phyloP scores from a whole-genome alignment of 805 yeast genomes.

The Metschnikowia cerradonensis region DNA sequence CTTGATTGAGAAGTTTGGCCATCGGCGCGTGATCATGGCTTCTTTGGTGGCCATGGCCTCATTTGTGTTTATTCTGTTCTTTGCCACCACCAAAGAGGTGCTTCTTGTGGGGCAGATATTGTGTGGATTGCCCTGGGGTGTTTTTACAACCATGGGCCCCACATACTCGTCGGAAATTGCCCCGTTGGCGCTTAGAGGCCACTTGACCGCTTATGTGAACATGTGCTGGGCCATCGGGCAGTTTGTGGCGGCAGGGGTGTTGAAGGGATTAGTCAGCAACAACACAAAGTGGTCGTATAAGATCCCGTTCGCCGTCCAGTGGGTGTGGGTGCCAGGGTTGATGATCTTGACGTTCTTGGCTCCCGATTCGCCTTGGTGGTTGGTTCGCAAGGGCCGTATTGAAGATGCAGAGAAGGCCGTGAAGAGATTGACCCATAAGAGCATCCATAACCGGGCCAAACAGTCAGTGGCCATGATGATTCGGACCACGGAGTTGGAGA shows the following conservation, averaged over 20 bases:
- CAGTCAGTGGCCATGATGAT: slow-evolving; percentile 23
- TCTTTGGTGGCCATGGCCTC: slow-evolving; percentile 26
- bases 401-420: slow-evolving; percentile 38
- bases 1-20: slow-evolving; percentile 42
- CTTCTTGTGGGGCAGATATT: slow-evolving; percentile 42
- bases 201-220: slow-evolving; percentile 47
- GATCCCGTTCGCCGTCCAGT: slow-evolving; percentile 56
- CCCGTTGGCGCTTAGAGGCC: slow-evolving; percentile 48
- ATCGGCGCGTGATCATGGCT: slow-evolving; percentile 32
- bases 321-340: slow-evolving; percentile 56
- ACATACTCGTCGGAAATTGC: slow-evolving; percentile 56
- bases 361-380: slow-evolving; percentile 61
- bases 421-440: slow-evolving; percentile 11
- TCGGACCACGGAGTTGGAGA: slow-evolving; percentile 29
- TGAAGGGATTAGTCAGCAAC: slow-evolving; percentile 30
- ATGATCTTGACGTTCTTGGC: slow-evolving; percentile 41
- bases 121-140: slow-evolving; percentile 52
- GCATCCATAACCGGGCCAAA: slow-evolving; percentile 16
- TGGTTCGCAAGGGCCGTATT: slow-evolving; percentile 38
- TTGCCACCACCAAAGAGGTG: slow-evolving; percentile 37
- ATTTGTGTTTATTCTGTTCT: slow-evolving; percentile 45
- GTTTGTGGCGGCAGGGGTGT: slow-evolving; percentile 50
- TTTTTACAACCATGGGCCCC: slow-evolving; percentile 47
- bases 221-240: slow-evolving; percentile 57
- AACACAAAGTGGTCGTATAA: slow-evolving; percentile 38